These are phyloP conservation scores for Bonnemaisonia californica DNA, from an alignment of 31 red algal genomes.

Conservation along the genomic window DNA sequence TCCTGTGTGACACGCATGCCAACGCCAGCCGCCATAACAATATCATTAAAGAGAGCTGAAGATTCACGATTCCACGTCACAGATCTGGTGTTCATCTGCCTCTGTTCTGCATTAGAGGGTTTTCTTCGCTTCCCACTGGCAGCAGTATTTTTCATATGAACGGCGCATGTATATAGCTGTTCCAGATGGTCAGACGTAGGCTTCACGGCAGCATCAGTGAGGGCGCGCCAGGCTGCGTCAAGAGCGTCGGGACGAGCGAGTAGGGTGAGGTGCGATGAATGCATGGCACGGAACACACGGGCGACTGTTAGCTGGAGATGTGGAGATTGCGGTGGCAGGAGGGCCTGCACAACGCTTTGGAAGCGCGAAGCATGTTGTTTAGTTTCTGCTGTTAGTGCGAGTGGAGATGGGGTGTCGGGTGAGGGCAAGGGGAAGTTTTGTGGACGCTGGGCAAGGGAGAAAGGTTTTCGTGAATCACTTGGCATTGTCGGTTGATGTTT, in stretches of 20 bases:
- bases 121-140: neutral
- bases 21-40: conserved; percentile 30
- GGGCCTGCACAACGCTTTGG: neutral
- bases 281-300: neutral
- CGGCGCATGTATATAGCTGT: neutral
- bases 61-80: conserved; percentile 43
- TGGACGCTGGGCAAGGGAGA: neutral
- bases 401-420: neutral
- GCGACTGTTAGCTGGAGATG: neutral
- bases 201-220: neutral
- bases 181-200: neutral
- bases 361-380: neutral
- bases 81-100: neutral
- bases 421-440: neutral
- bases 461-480: no score
- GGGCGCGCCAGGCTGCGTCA: neutral
- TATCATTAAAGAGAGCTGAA: conserved; percentile 42
- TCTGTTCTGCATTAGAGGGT: neutral
- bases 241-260: neutral
- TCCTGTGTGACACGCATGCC: conserved; percentile 25
- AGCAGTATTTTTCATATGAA: neutral
- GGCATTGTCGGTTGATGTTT: neutral
- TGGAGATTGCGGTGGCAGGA: neutral
- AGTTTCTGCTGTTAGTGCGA: neutral
- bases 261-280: neutral